Evolutionary conservation across 345 rosid species (phyloP), one percentile per base, ranked within the genome.

Genomic region (Boechera stricta): DNA sequence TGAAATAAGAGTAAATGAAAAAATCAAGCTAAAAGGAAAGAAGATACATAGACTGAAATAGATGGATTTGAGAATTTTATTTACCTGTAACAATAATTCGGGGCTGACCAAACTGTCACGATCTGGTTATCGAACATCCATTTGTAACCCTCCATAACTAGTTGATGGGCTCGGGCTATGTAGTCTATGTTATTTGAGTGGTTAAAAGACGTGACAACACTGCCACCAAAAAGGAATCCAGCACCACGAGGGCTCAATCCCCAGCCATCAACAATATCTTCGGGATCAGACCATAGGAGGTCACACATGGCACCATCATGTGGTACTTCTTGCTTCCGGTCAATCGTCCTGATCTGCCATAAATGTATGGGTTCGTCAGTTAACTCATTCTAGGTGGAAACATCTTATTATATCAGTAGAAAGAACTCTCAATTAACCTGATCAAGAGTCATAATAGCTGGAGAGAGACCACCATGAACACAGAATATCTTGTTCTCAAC

Each of bases 291-390:
- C 98, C 99, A 96, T 45, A 96, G 79, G 69, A 96, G 93, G 67
- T 96, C 99, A 82, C 98, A 96, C 99, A 96, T 96, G 79, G 93
- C 97, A 67, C 99, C 99, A 80, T 96, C 98, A 75, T 93, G 99
- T 75, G 99, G 99, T 42, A 96, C 98, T 87, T 96, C 99, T 87
- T 93, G 98, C 83, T 96, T 96, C 71, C 95, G 86, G 73, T 96
- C 95, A 82, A 96, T 96, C 15, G 84, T 87, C 76, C 98, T 93
- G 54, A 96, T 93, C 98, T 95, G 88, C 55, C 60, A 77, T 74
- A 54, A 10, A 66, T 48, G 62, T 16, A 48, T 35, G 59, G 35
- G 38, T 51, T 26, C 10, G 42, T 67, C 59, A 67, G 69, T 60
- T 47, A 11, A 66, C 38, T 51, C 26, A 11, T 42, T 10, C 7